These are phyloP conservation scores for Mycotypha africana DNA, from an alignment of 371 early-diverging fungal species.

Conservation along the genomic window DNA sequence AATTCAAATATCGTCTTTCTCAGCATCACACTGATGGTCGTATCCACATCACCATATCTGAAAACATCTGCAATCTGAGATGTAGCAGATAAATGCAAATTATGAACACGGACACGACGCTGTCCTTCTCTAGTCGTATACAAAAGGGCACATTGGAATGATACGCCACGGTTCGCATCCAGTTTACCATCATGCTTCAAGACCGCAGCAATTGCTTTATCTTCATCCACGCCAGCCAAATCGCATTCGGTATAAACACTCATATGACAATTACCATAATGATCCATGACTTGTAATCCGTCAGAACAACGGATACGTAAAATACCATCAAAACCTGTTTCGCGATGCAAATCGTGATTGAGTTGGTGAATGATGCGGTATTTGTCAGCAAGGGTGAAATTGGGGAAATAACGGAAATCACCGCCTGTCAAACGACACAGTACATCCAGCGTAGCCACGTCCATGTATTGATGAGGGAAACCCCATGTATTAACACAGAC, in stretches of 20 bases:
- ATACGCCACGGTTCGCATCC: slow-evolving; percentile 76
- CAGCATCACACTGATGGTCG: slow-evolving; percentile 76
- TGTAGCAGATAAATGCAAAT: slow-evolving; percentile 76
- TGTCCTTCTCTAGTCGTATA: slow-evolving; percentile 88
- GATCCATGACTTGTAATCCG: slow-evolving; percentile 83
- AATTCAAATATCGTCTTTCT: slow-evolving; percentile 80
- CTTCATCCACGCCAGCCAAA: slow-evolving; percentile 85
- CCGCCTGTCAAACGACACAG: slow-evolving; percentile 85
- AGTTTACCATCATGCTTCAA: slow-evolving; percentile 91
- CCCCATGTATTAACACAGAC: slow-evolving; percentile 85
- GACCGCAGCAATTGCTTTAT: slow-evolving; percentile 80
- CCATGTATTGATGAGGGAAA: slow-evolving; percentile 84
- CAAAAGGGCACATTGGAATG: slow-evolving; percentile 88
- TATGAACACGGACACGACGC: slow-evolving; percentile 89
- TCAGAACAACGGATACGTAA: slow-evolving; percentile 90
- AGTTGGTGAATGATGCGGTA: slow-evolving; percentile 70
- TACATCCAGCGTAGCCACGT: slow-evolving; percentile 78
- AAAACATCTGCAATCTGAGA: slow-evolving; percentile 83
- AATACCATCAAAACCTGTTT: slow-evolving; percentile 86
- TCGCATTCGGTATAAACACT: slow-evolving; percentile 91
- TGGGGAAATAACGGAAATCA: slow-evolving; percentile 72
- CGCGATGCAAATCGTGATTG: slow-evolving; percentile 63
- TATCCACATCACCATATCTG: slow-evolving; percentile 88
- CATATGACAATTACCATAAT: slow-evolving; percentile 94
- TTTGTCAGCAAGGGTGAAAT: slow-evolving; percentile 72